These are phyloP conservation scores for Hanseniaspora lachancei DNA, from an alignment of 805 yeast genomes.

Conservation along the genomic window DNA sequence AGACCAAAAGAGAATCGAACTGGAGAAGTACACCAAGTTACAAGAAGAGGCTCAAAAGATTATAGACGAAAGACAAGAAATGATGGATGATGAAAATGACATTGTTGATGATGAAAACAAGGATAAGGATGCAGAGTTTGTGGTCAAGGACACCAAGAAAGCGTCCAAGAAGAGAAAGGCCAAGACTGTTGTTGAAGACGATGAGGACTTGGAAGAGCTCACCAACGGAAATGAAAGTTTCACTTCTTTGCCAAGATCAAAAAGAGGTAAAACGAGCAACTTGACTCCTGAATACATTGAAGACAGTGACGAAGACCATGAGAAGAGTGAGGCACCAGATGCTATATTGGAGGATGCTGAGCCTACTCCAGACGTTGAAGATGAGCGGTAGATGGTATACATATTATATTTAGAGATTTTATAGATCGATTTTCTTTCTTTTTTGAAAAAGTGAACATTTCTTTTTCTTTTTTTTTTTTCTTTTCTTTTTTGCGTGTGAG, in stretches of 20 bases:
- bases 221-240: neutral
- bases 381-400: slow-evolving; percentile 14
- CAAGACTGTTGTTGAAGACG: slow-evolving; percentile 38
- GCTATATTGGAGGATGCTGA: slow-evolving; percentile 15
- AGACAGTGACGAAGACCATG: slow-evolving; percentile 31
- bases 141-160: slow-evolving; percentile 20
- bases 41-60: slow-evolving; percentile 48
- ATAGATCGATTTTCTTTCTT: too few species aligned
- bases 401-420: neutral
- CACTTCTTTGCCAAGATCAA: slow-evolving; percentile 17
- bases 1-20: slow-evolving; percentile 37
- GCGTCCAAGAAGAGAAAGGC: slow-evolving; percentile 29
- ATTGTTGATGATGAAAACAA: slow-evolving; percentile 29
- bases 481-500: neutral
- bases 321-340: slow-evolving; percentile 15
- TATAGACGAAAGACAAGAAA: slow-evolving; percentile 41
- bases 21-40: slow-evolving; percentile 36
- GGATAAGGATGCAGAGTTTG: slow-evolving; percentile 27
- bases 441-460: neutral
- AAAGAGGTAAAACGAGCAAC: slow-evolving; percentile 23
- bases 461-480: neutral
- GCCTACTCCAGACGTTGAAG: slow-evolving; percentile 17
- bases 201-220: slow-evolving; percentile 24
- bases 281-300: slow-evolving; percentile 31
- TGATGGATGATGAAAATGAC: slow-evolving; percentile 30